These are phyloP conservation scores for Botryosphaeria dothidea DNA, from an alignment of 2,329 filamentous ascomycete genomes.

Conservation along the genomic window DNA sequence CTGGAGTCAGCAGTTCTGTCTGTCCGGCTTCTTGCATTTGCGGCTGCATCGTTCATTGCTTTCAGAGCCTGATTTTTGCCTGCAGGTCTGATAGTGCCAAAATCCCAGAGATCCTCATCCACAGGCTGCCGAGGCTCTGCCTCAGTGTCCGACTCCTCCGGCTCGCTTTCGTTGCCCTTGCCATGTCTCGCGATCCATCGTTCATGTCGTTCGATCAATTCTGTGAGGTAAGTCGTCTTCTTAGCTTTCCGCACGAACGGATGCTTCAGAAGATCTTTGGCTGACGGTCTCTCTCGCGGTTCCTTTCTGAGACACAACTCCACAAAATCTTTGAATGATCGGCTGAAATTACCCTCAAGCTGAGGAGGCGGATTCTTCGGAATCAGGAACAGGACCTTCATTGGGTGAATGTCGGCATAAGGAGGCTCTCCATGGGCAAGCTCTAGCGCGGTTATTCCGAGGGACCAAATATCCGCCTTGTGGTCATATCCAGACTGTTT, in stretches of 20 bases:
- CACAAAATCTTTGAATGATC: conserved; percentile 53
- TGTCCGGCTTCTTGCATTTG: conserved; percentile 64
- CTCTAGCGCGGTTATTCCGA: conserved; percentile 92
- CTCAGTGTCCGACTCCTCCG: conserved; percentile 41
- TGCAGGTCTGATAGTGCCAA: conserved; percentile 89
- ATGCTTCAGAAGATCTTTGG: conserved; percentile 83
- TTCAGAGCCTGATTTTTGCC: conserved; percentile 60
- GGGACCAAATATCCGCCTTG: conserved; percentile 96
- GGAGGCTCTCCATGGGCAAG: conserved; percentile 90
- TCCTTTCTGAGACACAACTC: conserved; percentile 79
- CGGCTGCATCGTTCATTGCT: conserved; percentile 76
- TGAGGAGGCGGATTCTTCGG: conserved; percentile 88
- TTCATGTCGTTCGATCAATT: conserved; percentile 87
- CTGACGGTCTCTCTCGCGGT: conserved; percentile 82
- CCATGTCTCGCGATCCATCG: conserved; percentile 79
- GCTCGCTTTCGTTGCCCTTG: conserved; percentile 58
- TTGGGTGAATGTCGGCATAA: conserved; percentile 94
- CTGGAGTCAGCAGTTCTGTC: conserved; percentile 27
- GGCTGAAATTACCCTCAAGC: conserved; percentile 56
- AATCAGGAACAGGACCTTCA: conserved; percentile 97
- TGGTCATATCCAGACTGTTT: conserved; percentile 98
- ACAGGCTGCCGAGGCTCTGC: conserved; percentile 48
- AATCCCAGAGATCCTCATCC: conserved; percentile 95
- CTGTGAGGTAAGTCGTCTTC: conserved; percentile 93
- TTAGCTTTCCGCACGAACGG: conserved; percentile 89